Evolutionary conservation across 2,329 filamentous ascomycete genomes (phyloP).

Genomic region (Venturia asperata): DNA sequence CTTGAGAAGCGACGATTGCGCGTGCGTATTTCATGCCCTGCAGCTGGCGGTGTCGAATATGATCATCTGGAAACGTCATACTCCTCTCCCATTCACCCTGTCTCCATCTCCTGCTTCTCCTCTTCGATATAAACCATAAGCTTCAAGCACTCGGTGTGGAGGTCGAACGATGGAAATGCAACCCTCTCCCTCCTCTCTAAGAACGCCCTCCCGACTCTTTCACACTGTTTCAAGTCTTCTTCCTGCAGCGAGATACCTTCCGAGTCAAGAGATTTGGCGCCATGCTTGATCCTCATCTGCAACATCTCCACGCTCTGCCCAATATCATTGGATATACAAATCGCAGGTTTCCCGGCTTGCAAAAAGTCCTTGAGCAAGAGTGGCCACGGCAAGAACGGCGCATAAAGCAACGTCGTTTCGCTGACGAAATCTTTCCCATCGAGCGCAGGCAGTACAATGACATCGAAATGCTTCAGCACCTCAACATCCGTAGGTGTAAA

Average conservation of each 20-base stretch:
- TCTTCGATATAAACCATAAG: constrained; percentile 9
- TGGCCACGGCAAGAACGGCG: constrained; percentile 19
- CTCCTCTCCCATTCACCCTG: not conserved
- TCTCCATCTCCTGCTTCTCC: not conserved
- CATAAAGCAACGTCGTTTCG: constrained; percentile 17
- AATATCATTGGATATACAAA: constrained; percentile 15
- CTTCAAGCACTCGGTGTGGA: constrained; percentile 6
- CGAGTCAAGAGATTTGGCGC: not conserved
- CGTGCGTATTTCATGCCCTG: not conserved
- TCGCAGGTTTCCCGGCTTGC: not conserved
- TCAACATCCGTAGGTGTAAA: constrained; percentile 17
- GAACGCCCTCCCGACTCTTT: constrained; percentile 10
- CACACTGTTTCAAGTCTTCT: constrained; percentile 11
- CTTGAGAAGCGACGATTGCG: not conserved
- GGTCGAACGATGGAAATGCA: constrained; percentile 9
- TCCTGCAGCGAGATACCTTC: constrained; percentile 10
- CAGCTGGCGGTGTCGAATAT: not conserved
- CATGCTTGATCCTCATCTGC: constrained; percentile 10
- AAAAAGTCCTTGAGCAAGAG: constrained; percentile 17
- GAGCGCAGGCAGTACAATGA: constrained; percentile 2
- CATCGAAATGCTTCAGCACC: constrained; percentile 12
- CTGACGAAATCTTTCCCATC: not conserved
- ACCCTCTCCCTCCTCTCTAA: constrained; percentile 10
- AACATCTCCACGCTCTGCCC: constrained; percentile 10
- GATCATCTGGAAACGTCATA: not conserved